phyloP scores from a whole-genome alignment of 345 rosid genomes.

The Camelina sativa region DNA sequence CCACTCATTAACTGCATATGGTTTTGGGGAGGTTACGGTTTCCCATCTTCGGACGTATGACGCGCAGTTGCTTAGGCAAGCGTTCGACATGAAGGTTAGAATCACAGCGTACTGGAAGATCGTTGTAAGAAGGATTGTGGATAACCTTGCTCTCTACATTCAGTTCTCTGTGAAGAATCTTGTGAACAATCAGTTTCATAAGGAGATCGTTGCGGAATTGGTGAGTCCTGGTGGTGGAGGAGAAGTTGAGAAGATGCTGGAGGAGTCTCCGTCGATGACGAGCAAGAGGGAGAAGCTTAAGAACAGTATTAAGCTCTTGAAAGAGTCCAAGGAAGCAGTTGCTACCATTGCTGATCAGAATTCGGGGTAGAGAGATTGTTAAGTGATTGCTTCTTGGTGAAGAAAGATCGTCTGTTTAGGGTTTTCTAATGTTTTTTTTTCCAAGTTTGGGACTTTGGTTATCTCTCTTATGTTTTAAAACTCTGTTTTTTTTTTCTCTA shows the following conservation, averaged over 20 bases:
- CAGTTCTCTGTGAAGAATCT: neutral
- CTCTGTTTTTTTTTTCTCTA: neutral
- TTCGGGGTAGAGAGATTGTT: neutral
- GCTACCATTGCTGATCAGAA: slow-evolving; percentile 32
- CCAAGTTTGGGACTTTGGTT: neutral
- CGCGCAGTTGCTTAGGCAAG: slow-evolving; percentile 3
- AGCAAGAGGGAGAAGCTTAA: slow-evolving; percentile 47
- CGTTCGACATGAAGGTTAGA: slow-evolving; percentile 41
- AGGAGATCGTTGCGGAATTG: neutral
- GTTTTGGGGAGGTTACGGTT: neutral
- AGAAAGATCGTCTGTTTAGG: neutral
- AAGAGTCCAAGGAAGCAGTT: slow-evolving; percentile 39
- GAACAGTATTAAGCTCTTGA: slow-evolving; percentile 35
- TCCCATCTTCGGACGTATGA: slow-evolving; percentile 10
- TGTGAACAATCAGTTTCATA: neutral
- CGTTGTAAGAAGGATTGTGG: slow-evolving; percentile 43
- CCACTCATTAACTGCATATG: neutral
- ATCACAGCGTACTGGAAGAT: slow-evolving; percentile 43
- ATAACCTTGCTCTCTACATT: slow-evolving; percentile 1
- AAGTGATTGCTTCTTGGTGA: neutral
- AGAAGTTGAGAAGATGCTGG: slow-evolving; percentile 36
- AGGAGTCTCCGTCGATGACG: slow-evolving; percentile 39
- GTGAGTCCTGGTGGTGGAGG: neutral
- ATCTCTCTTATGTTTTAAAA: neutral
- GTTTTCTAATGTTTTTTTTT: neutral